These are phyloP conservation scores for Aphanoascus verrucosus DNA, from an alignment of 2,329 filamentous ascomycete genomes.

Conservation along the genomic window DNA sequence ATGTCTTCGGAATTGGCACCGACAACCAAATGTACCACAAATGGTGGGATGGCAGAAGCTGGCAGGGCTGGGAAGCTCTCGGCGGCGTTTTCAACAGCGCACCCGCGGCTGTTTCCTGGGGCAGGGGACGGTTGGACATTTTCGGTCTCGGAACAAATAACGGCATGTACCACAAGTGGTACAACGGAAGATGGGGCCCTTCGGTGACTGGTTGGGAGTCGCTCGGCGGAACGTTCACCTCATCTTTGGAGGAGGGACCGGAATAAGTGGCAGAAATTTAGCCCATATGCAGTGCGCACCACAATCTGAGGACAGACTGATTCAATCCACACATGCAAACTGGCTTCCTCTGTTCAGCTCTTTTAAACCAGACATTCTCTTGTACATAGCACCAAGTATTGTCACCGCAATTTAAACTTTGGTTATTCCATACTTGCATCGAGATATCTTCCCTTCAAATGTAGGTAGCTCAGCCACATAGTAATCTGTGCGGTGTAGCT, in stretches of 20 bases:
- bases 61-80: conserved; percentile 14
- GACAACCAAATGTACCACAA: conserved; percentile 17
- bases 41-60: conserved; percentile 14
- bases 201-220: conserved; percentile 12
- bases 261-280: background rate
- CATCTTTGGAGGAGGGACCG: background rate
- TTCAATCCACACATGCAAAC: no score
- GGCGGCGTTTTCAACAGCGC: conserved; percentile 18
- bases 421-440: no score
- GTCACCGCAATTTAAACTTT: no score
- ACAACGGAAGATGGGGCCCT: conserved; percentile 14
- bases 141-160: conserved; percentile 19
- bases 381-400: no score
- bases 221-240: conserved; percentile 14
- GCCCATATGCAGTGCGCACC: background rate
- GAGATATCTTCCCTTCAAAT: no score
- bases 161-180: conserved; percentile 14
- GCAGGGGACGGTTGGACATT: conserved; percentile 17
- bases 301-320: background rate
- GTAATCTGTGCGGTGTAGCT: no score
- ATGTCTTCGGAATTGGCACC: conserved; percentile 20
- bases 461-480: no score
- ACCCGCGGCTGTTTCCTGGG: conserved; percentile 18
- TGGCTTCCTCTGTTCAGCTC: no score
- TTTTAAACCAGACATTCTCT: no score